These are phyloP conservation scores for Prinsepia uniflora DNA, from an alignment of 306 rosid genomes.

Conservation along the genomic window DNA sequence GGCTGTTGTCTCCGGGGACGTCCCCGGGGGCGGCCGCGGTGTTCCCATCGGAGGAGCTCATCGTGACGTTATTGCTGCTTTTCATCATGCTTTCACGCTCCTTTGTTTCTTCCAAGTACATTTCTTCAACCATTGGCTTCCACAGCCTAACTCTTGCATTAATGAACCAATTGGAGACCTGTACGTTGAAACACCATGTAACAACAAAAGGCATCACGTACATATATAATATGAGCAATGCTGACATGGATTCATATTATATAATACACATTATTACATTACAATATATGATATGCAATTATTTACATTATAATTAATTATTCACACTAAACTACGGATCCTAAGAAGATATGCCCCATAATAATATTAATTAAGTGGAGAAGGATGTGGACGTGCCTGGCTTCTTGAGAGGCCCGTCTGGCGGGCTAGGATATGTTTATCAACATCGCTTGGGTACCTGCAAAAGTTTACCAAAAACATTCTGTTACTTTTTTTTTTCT, in stretches of 20 bases:
- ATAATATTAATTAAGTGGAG: slow-evolving; percentile 9
- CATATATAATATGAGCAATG: slow-evolving; percentile 2
- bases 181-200: slow-evolving; percentile 4
- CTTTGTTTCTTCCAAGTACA: slow-evolving; percentile 80
- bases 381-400: slow-evolving; percentile 63
- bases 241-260: neutral
- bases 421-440: slow-evolving; percentile 91
- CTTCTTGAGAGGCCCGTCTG: slow-evolving; percentile 99
- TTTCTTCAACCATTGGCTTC: slow-evolving; percentile 99
- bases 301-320: neutral
- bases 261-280: neutral
- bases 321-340: slow-evolving; percentile 15
- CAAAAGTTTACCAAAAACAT: slow-evolving; percentile 22
- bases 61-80: neutral
- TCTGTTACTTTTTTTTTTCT: no score
- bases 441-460: slow-evolving; percentile 97
- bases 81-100: slow-evolving; percentile 35
- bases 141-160: slow-evolving; percentile 94
- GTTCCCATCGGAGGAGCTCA: slow-evolving; percentile 43
- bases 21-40: slow-evolving; percentile 13
- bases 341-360: slow-evolving; percentile 28
- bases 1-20: slow-evolving; percentile 16
- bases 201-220: slow-evolving; percentile 23
- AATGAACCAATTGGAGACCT: slow-evolving; percentile 98
- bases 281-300: neutral